These are phyloP conservation scores for Venturia effusa DNA, from an alignment of 2,329 filamentous ascomycete species.

Conservation along the genomic window DNA sequence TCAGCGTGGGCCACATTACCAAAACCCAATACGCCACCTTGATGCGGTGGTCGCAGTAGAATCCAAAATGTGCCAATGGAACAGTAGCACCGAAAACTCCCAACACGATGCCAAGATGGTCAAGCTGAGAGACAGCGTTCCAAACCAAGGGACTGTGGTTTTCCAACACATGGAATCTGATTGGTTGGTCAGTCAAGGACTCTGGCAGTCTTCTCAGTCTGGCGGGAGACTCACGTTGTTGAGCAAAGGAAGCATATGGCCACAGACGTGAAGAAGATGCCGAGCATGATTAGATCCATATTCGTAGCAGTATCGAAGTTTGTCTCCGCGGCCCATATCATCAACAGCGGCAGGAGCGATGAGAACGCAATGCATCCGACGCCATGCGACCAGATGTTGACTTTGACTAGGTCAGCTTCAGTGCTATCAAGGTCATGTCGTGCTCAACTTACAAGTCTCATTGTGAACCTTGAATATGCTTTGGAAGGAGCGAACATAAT, in stretches of 20 bases:
- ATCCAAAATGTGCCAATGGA: constrained; percentile 57
- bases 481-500: constrained; percentile 31
- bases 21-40: constrained; percentile 64
- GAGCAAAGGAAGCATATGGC: neutral
- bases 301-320: constrained; percentile 17
- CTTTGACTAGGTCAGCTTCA: constrained; percentile 49
- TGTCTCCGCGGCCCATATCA: constrained; percentile 54
- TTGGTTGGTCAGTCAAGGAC: constrained; percentile 43
- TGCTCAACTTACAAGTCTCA: constrained; percentile 21
- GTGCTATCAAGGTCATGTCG: constrained; percentile 42
- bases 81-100: constrained; percentile 88
- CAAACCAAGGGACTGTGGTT: constrained; percentile 75
- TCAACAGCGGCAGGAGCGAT: constrained; percentile 41
- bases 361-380: constrained; percentile 46
- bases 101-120: constrained; percentile 87
- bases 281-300: constrained; percentile 26
- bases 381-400: constrained; percentile 64
- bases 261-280: constrained; percentile 24
- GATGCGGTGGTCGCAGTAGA: constrained; percentile 51
- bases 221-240: neutral
- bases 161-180: constrained; percentile 64
- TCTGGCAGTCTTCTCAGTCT: constrained; percentile 22
- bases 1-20: constrained; percentile 38
- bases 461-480: constrained; percentile 48
- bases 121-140: constrained; percentile 80